Evolutionary conservation across 371 early-diverging fungal genomes (phyloP), one percentile per base, ranked within the genome.

Genomic region (Furculomyces boomerangus): DNA sequence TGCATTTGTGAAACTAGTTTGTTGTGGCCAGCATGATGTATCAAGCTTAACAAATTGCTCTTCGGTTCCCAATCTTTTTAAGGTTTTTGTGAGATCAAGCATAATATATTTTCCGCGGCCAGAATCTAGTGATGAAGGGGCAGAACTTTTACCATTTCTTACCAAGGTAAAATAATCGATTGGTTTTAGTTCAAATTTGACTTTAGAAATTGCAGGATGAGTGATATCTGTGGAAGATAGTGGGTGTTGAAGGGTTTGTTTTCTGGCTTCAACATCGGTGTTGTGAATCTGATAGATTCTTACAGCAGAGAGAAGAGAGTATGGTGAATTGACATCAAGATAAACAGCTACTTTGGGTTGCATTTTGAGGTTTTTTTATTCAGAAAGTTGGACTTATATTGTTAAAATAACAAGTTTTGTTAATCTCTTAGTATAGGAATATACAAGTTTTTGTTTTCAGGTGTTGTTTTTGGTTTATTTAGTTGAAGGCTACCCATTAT

Each of bases 321-420:
- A 69, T 3, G 63, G 62, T 30, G 67, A 67, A 1, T 51, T 61
- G 20, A 53, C 67, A 56, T 69, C 70, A 55, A 69, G 64, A 62
- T 67, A 69, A 30, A 68, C 62, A 49, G 30, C 44, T 1, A 68
- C 20, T 1, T 40, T 37, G 41, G 16, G 31, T 2, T 35, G 1
- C 47, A 18, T 41, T 13, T 27, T 45, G 39, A 39, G n/a, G 39
- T 13, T n/a, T 39, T n/a, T 39, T n/a, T n/a, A n/a, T n/a, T n/a
- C n/a, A n/a, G n/a, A n/a, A n/a, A n/a, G n/a, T n/a, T n/a, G n/a
- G n/a, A n/a, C n/a, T n/a, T n/a, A n/a, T n/a, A n/a, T n/a, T n/a
- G n/a, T n/a, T n/a, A n/a, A n/a, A n/a, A n/a, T n/a, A n/a, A n/a
- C n/a, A n/a, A n/a, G n/a, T n/a, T n/a, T n/a, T n/a, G n/a, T n/a